A percentile compares a stretch with the other conserved stretches of the same genome.
These are phyloP conservation scores for Circinella minor DNA, from an alignment of 371 early-diverging fungal genomes.

Conservation along the genomic window DNA sequence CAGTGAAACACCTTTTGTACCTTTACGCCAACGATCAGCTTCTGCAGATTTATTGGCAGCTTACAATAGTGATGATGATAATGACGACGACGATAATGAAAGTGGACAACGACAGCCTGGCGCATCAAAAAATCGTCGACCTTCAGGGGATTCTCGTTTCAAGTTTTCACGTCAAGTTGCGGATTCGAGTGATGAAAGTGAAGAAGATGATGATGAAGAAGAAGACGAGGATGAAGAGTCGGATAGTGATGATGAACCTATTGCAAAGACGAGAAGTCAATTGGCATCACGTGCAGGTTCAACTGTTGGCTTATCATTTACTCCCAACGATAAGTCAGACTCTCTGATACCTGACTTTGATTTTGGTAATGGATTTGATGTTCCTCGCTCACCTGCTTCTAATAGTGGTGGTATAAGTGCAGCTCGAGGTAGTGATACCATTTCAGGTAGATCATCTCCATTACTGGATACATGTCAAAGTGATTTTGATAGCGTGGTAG, in stretches of 20 bases:
- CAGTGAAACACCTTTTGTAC: background rate
- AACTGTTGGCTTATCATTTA: background rate
- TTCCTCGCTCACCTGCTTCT: constrained; percentile 15
- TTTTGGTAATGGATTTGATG: constrained; percentile 55
- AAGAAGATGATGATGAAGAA: constrained; percentile 31
- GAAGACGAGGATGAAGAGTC: constrained; percentile 32
- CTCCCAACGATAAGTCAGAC: constrained; percentile 16
- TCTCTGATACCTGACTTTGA: constrained; percentile 50
- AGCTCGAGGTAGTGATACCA: no score
- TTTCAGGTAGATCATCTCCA: constrained; percentile 3
- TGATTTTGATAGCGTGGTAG: background rate
- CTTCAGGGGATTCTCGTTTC: constrained; percentile 16
- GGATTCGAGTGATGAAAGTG: constrained; percentile 55
- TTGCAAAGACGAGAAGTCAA: constrained; percentile 30
- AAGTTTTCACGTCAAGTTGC: constrained; percentile 43
- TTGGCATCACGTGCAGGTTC: constrained; percentile 8
- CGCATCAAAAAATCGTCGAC: background rate
- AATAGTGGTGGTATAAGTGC: background rate
- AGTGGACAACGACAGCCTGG: constrained; percentile 7
- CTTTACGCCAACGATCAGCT: constrained; percentile 19
- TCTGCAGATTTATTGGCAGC: constrained; percentile 8
- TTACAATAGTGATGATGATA: constrained; percentile 7
- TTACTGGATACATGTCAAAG: constrained; percentile 6
- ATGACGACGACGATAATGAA: constrained; percentile 4
- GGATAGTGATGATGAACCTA: constrained; percentile 50